Conservation (phyloP, 257 asterid species). For the Agastache rugosa region DNA sequence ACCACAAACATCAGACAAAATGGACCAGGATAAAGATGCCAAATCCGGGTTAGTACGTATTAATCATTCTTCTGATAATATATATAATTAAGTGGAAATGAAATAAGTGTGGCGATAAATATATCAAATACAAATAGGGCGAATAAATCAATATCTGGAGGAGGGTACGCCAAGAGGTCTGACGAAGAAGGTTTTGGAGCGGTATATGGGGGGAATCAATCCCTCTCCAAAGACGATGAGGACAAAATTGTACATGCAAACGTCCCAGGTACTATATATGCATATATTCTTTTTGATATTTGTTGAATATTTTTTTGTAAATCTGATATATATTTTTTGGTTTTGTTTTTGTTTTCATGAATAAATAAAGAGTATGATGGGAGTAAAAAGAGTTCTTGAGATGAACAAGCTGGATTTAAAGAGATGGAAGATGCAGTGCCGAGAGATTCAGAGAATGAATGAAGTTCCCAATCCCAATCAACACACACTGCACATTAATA, state of each 20-base stretch:
- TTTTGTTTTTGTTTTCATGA: not conserved
- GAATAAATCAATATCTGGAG: conserved; percentile 48
- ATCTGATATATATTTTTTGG: not conserved
- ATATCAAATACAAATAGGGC: conserved; percentile 40
- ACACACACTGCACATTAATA: not conserved
- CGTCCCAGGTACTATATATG: conserved; percentile 36
- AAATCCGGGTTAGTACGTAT: not conserved
- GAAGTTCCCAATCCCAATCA: not conserved
- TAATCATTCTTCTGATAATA: not conserved
- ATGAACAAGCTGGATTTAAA: not conserved
- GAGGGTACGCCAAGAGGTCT: conserved; percentile 57
- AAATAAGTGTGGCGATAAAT: not conserved
- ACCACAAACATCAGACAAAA: not conserved
- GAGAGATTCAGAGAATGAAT: not conserved
- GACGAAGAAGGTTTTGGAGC: conserved; percentile 76
- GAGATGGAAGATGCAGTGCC: not conserved
- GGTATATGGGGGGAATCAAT: conserved; percentile 46
- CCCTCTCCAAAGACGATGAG: conserved; percentile 44
- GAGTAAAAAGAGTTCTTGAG: conserved; percentile 39
- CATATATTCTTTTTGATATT: not conserved
- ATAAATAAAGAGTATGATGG: conserved; percentile 48
- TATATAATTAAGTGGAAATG: not conserved
- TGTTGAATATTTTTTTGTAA: not conserved
- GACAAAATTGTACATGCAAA: conserved; percentile 44
- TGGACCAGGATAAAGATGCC: not conserved